Conservation (phyloP, 2,329 filamentous ascomycete species). For the Fusarium avenaceum region DNA sequence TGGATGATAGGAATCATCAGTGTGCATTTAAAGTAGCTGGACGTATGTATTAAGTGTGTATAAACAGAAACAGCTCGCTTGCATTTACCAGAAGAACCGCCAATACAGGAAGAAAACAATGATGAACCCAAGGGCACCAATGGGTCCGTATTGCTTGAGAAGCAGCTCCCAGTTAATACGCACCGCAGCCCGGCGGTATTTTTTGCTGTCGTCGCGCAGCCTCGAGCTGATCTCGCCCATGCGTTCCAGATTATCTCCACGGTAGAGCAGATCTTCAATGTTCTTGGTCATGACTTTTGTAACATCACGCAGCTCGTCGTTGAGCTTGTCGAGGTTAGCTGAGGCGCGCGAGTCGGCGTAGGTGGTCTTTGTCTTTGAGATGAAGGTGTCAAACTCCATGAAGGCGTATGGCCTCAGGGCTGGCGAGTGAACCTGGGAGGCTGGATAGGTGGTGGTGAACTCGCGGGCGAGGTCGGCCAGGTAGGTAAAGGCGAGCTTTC, state of each 20-base stretch:
- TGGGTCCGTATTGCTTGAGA: slow-evolving; percentile 95
- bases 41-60: slow-evolving; percentile 31
- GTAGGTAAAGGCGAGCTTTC: slow-evolving; percentile 98
- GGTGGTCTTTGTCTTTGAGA: slow-evolving; percentile 89
- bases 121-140: slow-evolving; percentile 84
- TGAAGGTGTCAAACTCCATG: slow-evolving; percentile 98
- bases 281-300: slow-evolving; percentile 99
- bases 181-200: slow-evolving; percentile 92
- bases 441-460: slow-evolving; percentile 87
- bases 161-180: slow-evolving; percentile 98
- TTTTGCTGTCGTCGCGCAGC: slow-evolving; percentile 91
- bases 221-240: slow-evolving; percentile 96
- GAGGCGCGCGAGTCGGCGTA: slow-evolving; percentile 93
- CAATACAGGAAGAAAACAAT: slow-evolving; percentile 91
- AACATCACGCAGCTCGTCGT: slow-evolving; percentile 96
- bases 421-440: slow-evolving; percentile 78
- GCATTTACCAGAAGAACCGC: slow-evolving; percentile 81
- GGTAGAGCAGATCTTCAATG: slow-evolving; percentile 96
- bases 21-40: slow-evolving; percentile 11
- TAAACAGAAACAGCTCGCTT: slow-evolving; percentile 29
- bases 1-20: background rate
- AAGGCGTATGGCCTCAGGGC: slow-evolving; percentile 92
- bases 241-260: slow-evolving; percentile 92
- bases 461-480: slow-evolving; percentile 91
- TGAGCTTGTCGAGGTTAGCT: slow-evolving; percentile 93